Evolutionary conservation across 164 flowering plant species (phyloP).

Genomic region (Vitis rotundifolia): DNA sequence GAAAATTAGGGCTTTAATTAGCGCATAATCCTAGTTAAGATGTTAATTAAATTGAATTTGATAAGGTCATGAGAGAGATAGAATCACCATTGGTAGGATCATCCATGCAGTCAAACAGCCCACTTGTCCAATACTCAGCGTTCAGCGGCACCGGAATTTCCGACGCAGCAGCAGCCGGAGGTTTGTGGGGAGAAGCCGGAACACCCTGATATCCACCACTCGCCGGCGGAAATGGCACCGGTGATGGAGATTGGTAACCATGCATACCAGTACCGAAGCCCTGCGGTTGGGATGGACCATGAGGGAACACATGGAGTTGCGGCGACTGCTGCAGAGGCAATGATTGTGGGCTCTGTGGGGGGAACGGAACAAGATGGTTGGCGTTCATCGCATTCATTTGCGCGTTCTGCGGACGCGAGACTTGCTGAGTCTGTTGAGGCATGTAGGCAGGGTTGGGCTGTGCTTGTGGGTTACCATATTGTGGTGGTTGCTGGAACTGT

Average conservation of each 20-base stretch:
- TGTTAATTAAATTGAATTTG: too few species aligned
- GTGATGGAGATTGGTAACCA: too few species aligned
- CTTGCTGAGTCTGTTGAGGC: neutral
- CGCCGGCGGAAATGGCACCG: conserved; percentile 3
- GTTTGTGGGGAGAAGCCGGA: neutral
- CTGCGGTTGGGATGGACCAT: too few species aligned
- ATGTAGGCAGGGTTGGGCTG: conserved; percentile 1
- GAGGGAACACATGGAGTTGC: neutral
- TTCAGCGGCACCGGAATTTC: conserved; percentile 3
- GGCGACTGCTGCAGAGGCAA: neutral
- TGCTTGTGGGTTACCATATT: neutral
- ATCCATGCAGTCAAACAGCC: conserved; percentile 47
- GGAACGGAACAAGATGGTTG: conserved; percentile 2
- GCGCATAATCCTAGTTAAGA: too few species aligned
- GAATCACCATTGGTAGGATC: conserved; percentile 39
- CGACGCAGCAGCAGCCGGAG: neutral
- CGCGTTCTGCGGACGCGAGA: neutral
- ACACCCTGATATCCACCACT: neutral
- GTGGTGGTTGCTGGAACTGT: neutral
- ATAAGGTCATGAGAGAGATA: neutral
- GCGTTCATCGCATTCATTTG: neutral
- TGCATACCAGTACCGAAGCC: neutral
- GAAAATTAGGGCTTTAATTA: too few species aligned
- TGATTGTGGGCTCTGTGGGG: conserved; percentile 9
- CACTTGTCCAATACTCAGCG: conserved; percentile 29